These are phyloP conservation scores for Trichoderma orchidacearum DNA, from an alignment of 495 filamentous ascomycete species.

Conservation along the genomic window DNA sequence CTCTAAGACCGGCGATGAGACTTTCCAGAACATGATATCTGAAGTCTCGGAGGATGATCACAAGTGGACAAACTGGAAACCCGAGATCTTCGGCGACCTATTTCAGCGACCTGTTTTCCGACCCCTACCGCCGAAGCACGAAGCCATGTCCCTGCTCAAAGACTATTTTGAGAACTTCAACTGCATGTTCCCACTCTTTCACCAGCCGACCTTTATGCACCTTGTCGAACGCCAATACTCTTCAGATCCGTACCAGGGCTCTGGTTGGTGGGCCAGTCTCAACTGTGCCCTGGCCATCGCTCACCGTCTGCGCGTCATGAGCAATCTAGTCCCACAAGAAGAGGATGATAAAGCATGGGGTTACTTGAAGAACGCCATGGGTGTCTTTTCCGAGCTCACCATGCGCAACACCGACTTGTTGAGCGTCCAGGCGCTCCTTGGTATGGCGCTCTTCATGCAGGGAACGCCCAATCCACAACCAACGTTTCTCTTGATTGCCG, in stretches of 20 bases:
- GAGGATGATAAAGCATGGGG: constrained; percentile 90
- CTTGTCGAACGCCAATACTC: constrained; percentile 89
- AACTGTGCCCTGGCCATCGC: constrained; percentile 90
- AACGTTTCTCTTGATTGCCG: constrained; percentile 83
- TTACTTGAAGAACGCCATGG: constrained; percentile 93
- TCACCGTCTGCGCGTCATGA: constrained; percentile 88
- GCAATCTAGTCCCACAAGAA: constrained; percentile 74
- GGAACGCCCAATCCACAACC: constrained; percentile 96
- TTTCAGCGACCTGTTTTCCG: constrained; percentile 77
- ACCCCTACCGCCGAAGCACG: constrained; percentile 65
- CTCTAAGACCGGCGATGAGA: constrained; percentile 86
- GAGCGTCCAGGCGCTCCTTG: constrained; percentile 91
- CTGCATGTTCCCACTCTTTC: constrained; percentile 93
- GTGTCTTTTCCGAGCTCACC: constrained; percentile 77
- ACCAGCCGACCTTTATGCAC: constrained; percentile 97
- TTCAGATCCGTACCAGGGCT: constrained; percentile 81
- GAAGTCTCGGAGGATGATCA: constrained; percentile 68
- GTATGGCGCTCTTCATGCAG: constrained; percentile 93
- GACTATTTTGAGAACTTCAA: constrained; percentile 99
- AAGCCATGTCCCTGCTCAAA: constrained; percentile 69
- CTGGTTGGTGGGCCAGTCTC: constrained; percentile 96
- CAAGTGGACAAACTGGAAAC: constrained; percentile 94
- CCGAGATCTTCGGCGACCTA: constrained; percentile 87
- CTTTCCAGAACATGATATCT: constrained; percentile 93
- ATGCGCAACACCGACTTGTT: constrained; percentile 93